These are phyloP conservation scores for Cylindrotheca fusiformis DNA, from an alignment of 108 stramenopile species.

Conservation along the genomic window DNA sequence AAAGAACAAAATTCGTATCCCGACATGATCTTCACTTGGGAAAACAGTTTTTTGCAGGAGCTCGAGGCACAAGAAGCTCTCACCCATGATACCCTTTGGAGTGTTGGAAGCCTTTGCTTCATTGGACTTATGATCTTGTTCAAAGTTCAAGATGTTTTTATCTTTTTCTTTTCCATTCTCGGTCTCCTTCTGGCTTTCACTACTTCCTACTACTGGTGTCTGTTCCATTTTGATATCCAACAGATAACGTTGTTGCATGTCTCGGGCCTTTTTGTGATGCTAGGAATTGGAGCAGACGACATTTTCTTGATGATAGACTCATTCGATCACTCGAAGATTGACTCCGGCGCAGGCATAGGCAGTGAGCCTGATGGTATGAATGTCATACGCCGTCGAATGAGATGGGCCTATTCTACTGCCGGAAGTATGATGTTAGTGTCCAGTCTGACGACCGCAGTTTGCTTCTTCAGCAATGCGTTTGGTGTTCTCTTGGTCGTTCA, in stretches of 20 bases:
- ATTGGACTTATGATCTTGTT: constrained; percentile 8
- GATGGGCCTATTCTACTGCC: constrained; percentile 1
- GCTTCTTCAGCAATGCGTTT: constrained; percentile 17
- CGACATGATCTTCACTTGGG: constrained; percentile 6
- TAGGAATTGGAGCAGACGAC: constrained; percentile 15
- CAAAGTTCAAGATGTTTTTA: constrained; percentile 11
- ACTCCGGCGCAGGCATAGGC: background rate
- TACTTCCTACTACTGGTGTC: constrained; percentile 12
- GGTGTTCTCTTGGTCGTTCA: constrained; percentile 6
- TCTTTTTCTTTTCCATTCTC: constrained; percentile 8
- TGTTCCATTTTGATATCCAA: constrained; percentile 2
- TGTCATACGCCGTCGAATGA: background rate
- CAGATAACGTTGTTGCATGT: constrained; percentile 4
- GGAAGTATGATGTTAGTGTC: constrained; percentile 20
- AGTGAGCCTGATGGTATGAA: constrained; percentile 1
- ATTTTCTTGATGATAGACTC: constrained; percentile 17
- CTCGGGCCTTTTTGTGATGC: constrained; percentile 15
- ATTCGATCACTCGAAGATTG: constrained; percentile 9
- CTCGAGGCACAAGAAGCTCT: constrained; percentile 9
- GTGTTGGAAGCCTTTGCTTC: constrained; percentile 3
- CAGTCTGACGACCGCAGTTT: constrained; percentile 9
- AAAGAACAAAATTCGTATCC: constrained; percentile 11
- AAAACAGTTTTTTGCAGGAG: constrained; percentile 2
- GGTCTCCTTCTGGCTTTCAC: constrained; percentile 10
- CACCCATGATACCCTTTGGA: constrained; percentile 11